phyloP scores from a whole-genome alignment of 192 early-diverging fungal species.

The Backusella parvicylindrica region DNA sequence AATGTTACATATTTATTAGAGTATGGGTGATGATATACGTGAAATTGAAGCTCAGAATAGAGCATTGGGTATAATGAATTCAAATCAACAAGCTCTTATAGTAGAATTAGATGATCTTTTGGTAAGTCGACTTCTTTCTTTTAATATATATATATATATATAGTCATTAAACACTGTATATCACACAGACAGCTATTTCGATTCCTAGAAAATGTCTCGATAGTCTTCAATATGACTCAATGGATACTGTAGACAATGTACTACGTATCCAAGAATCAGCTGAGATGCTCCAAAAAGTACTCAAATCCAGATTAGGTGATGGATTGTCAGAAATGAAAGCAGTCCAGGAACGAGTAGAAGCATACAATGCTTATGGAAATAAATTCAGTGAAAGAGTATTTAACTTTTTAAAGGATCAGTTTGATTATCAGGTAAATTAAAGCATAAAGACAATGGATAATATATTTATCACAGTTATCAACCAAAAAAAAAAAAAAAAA shows the following conservation, averaged over 20 bases:
- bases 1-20: conserved; percentile 38
- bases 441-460: background rate
- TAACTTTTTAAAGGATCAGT: conserved; percentile 62
- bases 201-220: conserved; percentile 59
- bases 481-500: too few species aligned
- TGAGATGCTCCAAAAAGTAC: conserved; percentile 61
- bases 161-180: too few species aligned
- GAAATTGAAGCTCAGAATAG: conserved; percentile 93
- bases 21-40: conserved; percentile 93
- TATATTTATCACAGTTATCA: too few species aligned
- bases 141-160: background rate
- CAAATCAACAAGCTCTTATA: conserved; percentile 84
- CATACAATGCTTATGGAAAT: conserved; percentile 60
- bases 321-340: conserved; percentile 51
- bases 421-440: conserved; percentile 54
- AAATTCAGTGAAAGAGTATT: conserved; percentile 61
- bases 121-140: conserved; percentile 34
- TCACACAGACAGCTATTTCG: conserved; percentile 52
- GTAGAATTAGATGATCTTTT: conserved; percentile 83
- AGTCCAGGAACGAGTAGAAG: conserved; percentile 61
- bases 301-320: conserved; percentile 56
- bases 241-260: conserved; percentile 59
- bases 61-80: conserved; percentile 81
- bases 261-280: conserved; percentile 62
- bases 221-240: conserved; percentile 58